Conservation (phyloP, 192 early-diverging fungal genomes). For the Glomus cerebriforme region DNA sequence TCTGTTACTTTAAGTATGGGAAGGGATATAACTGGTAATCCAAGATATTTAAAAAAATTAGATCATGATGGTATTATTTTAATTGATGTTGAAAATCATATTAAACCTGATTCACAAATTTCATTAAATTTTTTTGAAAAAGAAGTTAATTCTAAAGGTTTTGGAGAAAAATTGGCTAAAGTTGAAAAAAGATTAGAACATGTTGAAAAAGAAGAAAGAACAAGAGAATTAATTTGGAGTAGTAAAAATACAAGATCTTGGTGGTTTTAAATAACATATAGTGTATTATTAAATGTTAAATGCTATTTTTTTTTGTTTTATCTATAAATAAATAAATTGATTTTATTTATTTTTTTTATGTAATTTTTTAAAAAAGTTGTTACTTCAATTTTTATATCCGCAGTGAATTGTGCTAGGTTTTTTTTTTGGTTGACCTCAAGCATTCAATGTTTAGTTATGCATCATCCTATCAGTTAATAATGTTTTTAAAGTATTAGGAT, state of each 20-base stretch:
- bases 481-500: no score
- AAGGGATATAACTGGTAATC: slow-evolving; percentile 24
- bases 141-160: slow-evolving; percentile 10
- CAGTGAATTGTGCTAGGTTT: no score
- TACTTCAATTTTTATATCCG: no score
- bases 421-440: no score
- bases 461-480: no score
- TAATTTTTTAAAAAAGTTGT: no score
- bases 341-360: no score
- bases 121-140: slow-evolving; percentile 9
- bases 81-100: slow-evolving; percentile 8
- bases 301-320: no score
- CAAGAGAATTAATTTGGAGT: slow-evolving; percentile 33
- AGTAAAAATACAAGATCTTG: slow-evolving; percentile 15
- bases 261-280: not conserved
- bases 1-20: not conserved
- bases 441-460: no score
- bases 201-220: slow-evolving; percentile 19
- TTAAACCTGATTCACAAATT: slow-evolving; percentile 30
- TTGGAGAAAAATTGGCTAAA: slow-evolving; percentile 20
- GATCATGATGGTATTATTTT: slow-evolving; percentile 29
- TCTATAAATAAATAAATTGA: no score
- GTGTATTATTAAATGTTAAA: no score
- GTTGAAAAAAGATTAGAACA: slow-evolving; percentile 20
- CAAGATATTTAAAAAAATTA: not conserved